Conservation (phyloP, 2,329 filamentous ascomycete genomes). For the Claviceps sp. region DNA sequence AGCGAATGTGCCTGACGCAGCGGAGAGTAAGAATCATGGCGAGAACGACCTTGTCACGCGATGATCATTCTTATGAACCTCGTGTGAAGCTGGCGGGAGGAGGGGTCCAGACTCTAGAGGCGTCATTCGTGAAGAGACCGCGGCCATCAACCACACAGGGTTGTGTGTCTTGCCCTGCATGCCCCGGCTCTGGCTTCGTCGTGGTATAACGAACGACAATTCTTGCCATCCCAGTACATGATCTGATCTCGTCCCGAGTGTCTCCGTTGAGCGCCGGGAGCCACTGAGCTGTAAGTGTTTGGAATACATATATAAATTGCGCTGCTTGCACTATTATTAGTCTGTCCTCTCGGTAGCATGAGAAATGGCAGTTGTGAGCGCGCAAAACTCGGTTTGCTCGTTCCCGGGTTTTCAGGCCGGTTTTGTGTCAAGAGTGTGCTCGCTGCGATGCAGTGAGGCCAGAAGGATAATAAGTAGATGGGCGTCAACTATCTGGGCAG, state of each 20-base stretch:
- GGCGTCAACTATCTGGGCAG: slow-evolving; percentile 50
- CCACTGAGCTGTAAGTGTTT: slow-evolving; percentile 38
- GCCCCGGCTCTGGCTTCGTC: slow-evolving; percentile 43
- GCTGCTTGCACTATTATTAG: background rate
- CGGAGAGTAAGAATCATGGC: slow-evolving; percentile 51
- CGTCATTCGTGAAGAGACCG: no score
- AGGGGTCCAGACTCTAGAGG: no score
- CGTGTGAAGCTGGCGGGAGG: slow-evolving; percentile 23
- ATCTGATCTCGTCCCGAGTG: slow-evolving; percentile 42
- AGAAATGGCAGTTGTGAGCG: slow-evolving; percentile 9
- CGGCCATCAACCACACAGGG: no score
- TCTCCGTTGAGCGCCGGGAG: slow-evolving; percentile 43
- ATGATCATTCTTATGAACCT: slow-evolving; percentile 62
- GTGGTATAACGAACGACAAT: slow-evolving; percentile 51
- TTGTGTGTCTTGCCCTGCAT: no score
- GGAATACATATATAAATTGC: slow-evolving; percentile 15
- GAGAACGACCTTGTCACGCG: slow-evolving; percentile 49
- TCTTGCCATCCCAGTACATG: slow-evolving; percentile 37
- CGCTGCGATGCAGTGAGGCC: slow-evolving; percentile 26
- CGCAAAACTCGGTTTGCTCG: slow-evolving; percentile 29
- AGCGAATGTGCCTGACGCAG: slow-evolving; percentile 31
- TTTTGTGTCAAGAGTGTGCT: slow-evolving; percentile 46
- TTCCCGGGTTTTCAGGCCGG: slow-evolving; percentile 34
- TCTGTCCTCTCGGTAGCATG: background rate
- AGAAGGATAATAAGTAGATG: slow-evolving; percentile 42